Evolutionary conservation across 306 rosid species (phyloP), one percentile per base, ranked within the genome.

Genomic region (Glycine latifolia): DNA sequence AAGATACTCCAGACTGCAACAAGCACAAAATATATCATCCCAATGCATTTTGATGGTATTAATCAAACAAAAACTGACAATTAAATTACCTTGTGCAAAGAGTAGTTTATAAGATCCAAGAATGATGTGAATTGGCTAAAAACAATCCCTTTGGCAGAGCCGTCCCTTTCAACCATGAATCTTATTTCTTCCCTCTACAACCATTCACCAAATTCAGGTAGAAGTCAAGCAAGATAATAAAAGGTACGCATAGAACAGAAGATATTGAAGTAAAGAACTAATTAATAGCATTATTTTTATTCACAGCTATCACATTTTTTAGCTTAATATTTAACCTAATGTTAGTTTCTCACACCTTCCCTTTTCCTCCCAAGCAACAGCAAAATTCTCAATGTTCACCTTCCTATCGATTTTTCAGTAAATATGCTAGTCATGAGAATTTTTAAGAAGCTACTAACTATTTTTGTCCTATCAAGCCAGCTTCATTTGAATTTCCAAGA

Each of bases 71-170:
- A 67, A 78, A 12, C 54, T 14, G 53, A 67, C 68, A 37, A 67
- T 14, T 37, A 44, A 44, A 79, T 80, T 77, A 95, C 98, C 99
- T 89, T 89, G 20, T 80, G 73, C 43, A 95, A 72, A 70, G 99
- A 88, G 88, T 89, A 89, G 86, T 87, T 91, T 75, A 95, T 95
- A 79, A 93, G 92, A 89, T 95, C 98, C 96, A 95, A 86, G 87
- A 95, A 95, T 58, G 97, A 88, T 12, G 99, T 89, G 93, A 95
- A 93, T 89, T 95, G 98, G 87, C 98, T 90, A 80, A 93, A 95
- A 81, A 91, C 99, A 84, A 95, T 93, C 78, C 90, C 99, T 84
- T 93, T 93, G 54, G 98, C 97, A 20, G 97, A 95, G 60, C 99
- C 98, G 89, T 95, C 99, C 84, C 89, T 87, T 89, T 93, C 99